A percentile compares a stretch with the other conserved stretches of the same genome.
phyloP scores from a whole-genome alignment of 2,329 filamentous ascomycete genomes.

The Davidsoniella eucalypti region DNA sequence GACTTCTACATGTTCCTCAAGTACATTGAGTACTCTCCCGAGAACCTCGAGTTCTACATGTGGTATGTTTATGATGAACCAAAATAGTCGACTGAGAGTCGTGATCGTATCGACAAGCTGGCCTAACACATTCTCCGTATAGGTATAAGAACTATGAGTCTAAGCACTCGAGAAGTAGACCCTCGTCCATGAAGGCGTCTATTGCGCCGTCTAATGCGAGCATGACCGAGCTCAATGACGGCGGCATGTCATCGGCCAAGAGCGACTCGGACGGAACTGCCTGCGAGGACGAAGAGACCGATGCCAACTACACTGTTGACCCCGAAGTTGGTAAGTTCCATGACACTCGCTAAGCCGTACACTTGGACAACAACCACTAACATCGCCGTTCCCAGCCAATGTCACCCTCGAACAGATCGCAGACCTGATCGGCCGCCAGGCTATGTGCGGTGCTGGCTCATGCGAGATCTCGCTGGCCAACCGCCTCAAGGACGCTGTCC shows the following conservation, averaged over 20 bases:
- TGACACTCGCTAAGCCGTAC: neutral
- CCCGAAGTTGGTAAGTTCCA: constrained; percentile 20
- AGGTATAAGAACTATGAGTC: constrained; percentile 31
- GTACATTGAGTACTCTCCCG: constrained; percentile 31
- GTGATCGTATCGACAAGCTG: neutral
- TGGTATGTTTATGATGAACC: constrained; percentile 21
- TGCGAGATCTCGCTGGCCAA: constrained; percentile 13
- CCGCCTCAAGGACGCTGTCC: constrained; percentile 16
- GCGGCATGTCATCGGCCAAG: neutral
- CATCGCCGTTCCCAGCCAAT: constrained; percentile 4
- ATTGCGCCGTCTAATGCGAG: constrained; percentile 11
- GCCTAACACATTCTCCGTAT: neutral
- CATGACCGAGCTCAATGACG: constrained; percentile 6
- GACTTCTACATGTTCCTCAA: constrained; percentile 36
- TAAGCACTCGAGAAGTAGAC: constrained; percentile 8
- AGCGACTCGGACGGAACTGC: constrained; percentile 6
- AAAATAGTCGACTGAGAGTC: neutral
- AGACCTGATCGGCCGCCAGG: constrained; percentile 12
- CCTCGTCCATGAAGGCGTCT: constrained; percentile 11
- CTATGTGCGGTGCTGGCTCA: constrained; percentile 12
- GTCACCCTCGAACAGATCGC: constrained; percentile 12
- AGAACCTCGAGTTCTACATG: constrained; percentile 34
- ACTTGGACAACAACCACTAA: neutral
- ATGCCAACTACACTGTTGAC: constrained; percentile 18
- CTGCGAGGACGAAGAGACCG: constrained; percentile 19